A percentile compares a stretch with the other conserved stretches of the same genome.
phyloP scores from a whole-genome alignment of 345 rosid species.

The Citrus inodora region DNA sequence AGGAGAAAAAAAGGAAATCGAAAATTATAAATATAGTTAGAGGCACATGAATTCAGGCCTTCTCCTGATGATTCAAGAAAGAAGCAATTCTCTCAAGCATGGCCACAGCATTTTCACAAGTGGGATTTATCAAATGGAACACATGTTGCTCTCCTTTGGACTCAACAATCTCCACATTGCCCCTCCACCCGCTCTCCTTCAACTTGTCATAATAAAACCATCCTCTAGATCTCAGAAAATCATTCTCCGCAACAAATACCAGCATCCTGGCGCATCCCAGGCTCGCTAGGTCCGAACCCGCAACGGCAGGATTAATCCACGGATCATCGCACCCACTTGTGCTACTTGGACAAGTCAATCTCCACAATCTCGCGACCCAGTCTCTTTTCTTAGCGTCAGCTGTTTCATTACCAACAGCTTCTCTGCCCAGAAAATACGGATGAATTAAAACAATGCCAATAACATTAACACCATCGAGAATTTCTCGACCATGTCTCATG shows the following conservation, averaged over 20 bases:
- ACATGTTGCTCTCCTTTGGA: slow-evolving; percentile 36
- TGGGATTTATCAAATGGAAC: slow-evolving; percentile 8
- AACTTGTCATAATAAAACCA: slow-evolving; percentile 29
- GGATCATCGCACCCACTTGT: slow-evolving; percentile 48
- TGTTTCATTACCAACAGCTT: slow-evolving; percentile 17
- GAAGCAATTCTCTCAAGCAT: too few species aligned
- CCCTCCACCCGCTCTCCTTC: slow-evolving; percentile 43
- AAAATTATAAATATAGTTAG: too few species aligned
- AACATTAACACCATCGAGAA: neutral
- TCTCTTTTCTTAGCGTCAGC: neutral
- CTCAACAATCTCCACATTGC: slow-evolving; percentile 38
- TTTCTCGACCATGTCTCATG: neutral
- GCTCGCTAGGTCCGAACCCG: slow-evolving; percentile 30
- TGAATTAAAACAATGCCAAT: slow-evolving; percentile 21
- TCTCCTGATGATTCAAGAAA: too few species aligned
- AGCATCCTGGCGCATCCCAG: slow-evolving; percentile 32
- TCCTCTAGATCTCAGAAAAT: slow-evolving; percentile 33
- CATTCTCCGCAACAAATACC: slow-evolving; percentile 46
- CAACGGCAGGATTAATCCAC: slow-evolving; percentile 30
- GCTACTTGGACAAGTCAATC: slow-evolving; percentile 24
- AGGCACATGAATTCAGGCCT: too few species aligned
- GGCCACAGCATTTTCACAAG: too few species aligned
- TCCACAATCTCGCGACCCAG: slow-evolving; percentile 9
- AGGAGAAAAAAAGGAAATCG: too few species aligned
- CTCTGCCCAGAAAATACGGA: slow-evolving; percentile 30